Base-by-base conservation (phyloP, 1,139 yeast species). In the Suhomyces taliae region DNA sequence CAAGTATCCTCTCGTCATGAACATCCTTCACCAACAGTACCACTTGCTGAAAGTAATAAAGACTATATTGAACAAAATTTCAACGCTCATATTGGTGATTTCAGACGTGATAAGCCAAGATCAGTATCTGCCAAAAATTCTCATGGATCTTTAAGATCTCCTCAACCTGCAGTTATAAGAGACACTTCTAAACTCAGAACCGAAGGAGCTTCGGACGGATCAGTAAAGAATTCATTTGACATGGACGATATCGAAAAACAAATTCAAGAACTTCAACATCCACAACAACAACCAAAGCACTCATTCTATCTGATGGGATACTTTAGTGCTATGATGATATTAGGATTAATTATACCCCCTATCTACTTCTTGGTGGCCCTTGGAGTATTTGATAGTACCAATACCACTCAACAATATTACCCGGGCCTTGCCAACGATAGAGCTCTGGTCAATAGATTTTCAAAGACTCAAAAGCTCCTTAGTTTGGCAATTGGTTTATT, bases 271-370 rank as follows among this genome's bases (percentile, higher is more conserved):
- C 35, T 43, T 34, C 43, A 33, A 8, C 45, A 37, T 4, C 31
- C 26, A 14, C 34, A 15, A 8, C 46, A 39, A 10, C 29, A 19
- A 8, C 27, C 19, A 9, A 40, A 40, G 33, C 39, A 38, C 27
- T 15, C 43, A 10, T 34, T 37, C 27, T 46, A 46, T 40, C 46
- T 40, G 44, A 27, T 26, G 9, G 40, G 27, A 2, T 40, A 46
- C 39, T 44, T 47, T 37, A 37, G 32, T 7, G 34, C 37, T n/a
- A 47, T 69, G 55, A 61, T 67, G 70, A 39, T 62, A 4, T 15
- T 66, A 7, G 74, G 74, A 2, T 54, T 70, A 19, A 39, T 70
- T 8, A 52, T 69, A 2, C 76, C 76, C 6, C 77, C 77, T 2
- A 40, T 72, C 6, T 72, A 57, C 52, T 69, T 70, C 41, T 53